Percentiles rank a stretch among this genome's conserved stretches.
Conservation (phyloP, 2,329 filamentous ascomycete species). For the Talaromyces marneffei region DNA sequence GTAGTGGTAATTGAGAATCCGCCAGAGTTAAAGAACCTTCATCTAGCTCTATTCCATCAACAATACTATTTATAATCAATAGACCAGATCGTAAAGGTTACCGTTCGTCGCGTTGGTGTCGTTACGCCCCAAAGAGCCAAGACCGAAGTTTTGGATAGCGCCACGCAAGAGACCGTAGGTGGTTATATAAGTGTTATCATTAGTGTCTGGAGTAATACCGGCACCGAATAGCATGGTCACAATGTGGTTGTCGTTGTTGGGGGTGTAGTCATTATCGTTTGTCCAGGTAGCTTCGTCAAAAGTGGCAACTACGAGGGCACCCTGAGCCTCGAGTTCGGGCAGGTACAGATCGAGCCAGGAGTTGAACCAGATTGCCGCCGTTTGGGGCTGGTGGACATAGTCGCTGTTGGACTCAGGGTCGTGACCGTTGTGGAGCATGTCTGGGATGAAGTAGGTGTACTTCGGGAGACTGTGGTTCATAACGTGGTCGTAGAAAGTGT, state of each 20-base stretch:
- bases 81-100: conserved; percentile 9
- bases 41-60: no score
- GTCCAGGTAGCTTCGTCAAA: conserved; percentile 19
- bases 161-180: conserved; percentile 15
- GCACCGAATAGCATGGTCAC: conserved; percentile 16
- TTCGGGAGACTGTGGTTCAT: conserved; percentile 11
- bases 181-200: conserved; percentile 15
- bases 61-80: no score
- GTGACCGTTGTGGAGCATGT: conserved; percentile 18
- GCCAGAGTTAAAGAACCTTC: no score
- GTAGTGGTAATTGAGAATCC: no score
- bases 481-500: conserved; percentile 14
- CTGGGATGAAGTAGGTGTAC: conserved; percentile 17
- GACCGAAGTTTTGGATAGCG: conserved; percentile 16
- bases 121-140: conserved; percentile 16
- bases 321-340: conserved; percentile 15
- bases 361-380: conserved; percentile 8
- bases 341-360: conserved; percentile 17
- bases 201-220: conserved; percentile 13
- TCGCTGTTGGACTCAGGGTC: conserved; percentile 16
- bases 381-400: conserved; percentile 16
- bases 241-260: conserved; percentile 17
- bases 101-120: conserved; percentile 17
- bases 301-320: conserved; percentile 17
- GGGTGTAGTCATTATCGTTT: conserved; percentile 14